Evolutionary conservation across 139 green algal genomes (phyloP).

Genomic region (Klebsormidium nitens): DNA sequence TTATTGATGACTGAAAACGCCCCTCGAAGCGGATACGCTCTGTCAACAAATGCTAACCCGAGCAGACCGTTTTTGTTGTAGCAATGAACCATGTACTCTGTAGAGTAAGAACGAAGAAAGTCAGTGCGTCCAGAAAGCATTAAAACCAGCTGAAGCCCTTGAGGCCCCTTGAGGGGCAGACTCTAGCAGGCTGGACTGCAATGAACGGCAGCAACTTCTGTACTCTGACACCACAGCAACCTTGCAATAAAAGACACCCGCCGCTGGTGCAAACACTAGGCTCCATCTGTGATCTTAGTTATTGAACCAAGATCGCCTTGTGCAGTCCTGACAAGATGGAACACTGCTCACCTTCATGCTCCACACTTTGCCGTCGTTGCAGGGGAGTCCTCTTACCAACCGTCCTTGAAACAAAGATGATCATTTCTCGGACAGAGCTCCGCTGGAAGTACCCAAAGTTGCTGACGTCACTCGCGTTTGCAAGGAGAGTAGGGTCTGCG

Average conservation of each 20-base stretch:
- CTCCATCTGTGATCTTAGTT: no score
- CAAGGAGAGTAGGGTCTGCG: slow-evolving; percentile 65
- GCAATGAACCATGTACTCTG: slow-evolving; percentile 88
- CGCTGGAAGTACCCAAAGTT: slow-evolving; percentile 94
- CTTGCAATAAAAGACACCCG: no score
- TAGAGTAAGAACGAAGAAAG: background rate
- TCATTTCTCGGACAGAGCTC: slow-evolving; percentile 80
- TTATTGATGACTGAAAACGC: slow-evolving; percentile 93
- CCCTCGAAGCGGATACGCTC: slow-evolving; percentile 82
- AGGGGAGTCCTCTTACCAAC: slow-evolving; percentile 79
- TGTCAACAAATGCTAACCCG: slow-evolving; percentile 83
- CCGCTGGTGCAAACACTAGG: no score
- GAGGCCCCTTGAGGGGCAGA: no score
- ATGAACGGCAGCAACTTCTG: no score
- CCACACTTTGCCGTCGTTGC: slow-evolving; percentile 72
- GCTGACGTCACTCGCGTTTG: slow-evolving; percentile 71
- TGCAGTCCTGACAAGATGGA: background rate
- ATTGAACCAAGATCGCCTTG: background rate
- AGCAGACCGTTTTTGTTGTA: slow-evolving; percentile 82
- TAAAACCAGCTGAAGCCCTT: no score
- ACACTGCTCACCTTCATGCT: slow-evolving; percentile 61
- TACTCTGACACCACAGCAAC: no score
- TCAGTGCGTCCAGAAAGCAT: background rate
- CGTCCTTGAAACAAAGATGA: slow-evolving; percentile 87
- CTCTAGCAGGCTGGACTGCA: no score